Conservation (phyloP, 2,329 filamentous ascomycete genomes). For the Mollisia scopiformis region DNA sequence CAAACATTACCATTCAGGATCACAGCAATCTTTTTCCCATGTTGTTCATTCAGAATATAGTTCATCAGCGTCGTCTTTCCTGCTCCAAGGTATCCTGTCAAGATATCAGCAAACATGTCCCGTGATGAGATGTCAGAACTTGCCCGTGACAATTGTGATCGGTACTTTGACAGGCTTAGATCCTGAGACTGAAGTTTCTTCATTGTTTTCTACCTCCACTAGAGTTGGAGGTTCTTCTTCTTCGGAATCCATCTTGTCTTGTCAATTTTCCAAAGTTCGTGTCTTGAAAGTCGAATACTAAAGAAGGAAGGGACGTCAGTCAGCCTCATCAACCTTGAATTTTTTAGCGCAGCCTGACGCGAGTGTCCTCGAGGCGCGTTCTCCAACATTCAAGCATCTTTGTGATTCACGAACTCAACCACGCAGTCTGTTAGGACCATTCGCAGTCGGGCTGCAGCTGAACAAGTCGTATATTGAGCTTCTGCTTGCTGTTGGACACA, state of each 20-base stretch:
- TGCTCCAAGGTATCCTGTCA: conserved; percentile 84
- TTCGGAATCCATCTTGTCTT: conserved; percentile 59
- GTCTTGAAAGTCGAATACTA: neutral
- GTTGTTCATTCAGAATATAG: conserved; percentile 91
- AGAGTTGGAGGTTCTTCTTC: conserved; percentile 71
- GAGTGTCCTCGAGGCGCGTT: neutral
- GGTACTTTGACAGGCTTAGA: conserved; percentile 67
- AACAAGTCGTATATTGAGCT: neutral
- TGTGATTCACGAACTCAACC: neutral
- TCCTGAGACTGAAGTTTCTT: conserved; percentile 48
- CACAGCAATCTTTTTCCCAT: conserved; percentile 97
- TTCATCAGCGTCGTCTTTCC: conserved; percentile 96
- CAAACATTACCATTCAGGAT: conserved; percentile 78
- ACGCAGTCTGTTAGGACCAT: neutral
- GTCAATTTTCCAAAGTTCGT: neutral
- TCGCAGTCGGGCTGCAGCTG: neutral
- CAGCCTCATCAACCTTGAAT: neutral
- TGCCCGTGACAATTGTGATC: conserved; percentile 83
- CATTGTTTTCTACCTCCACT: conserved; percentile 47
- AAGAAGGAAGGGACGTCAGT: neutral
- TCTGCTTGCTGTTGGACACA: conserved; percentile 1
- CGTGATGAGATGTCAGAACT: conserved; percentile 13
- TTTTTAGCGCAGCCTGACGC: neutral
- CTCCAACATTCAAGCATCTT: neutral
- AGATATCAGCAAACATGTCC: conserved; percentile 6